phyloP scores from a whole-genome alignment of 2,329 filamentous ascomycete species.

The Talaromyces marneffei region DNA sequence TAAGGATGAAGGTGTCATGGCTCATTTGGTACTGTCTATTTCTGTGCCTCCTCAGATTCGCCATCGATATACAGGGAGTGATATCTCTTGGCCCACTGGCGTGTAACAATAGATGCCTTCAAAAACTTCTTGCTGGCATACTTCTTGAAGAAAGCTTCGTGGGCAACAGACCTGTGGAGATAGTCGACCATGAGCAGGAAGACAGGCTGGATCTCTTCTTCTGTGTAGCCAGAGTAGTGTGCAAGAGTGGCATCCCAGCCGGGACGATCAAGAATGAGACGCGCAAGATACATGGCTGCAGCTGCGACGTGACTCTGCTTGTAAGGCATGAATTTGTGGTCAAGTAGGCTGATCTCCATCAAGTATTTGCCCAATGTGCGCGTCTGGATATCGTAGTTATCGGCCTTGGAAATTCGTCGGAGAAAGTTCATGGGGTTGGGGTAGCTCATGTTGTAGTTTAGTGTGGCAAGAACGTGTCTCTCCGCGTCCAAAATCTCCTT shows the following conservation, averaged over 20 bases:
- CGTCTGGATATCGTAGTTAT: constrained; percentile 98
- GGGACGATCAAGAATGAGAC: constrained; percentile 82
- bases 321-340: constrained; percentile 87
- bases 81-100: constrained; percentile 88
- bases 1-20: constrained; percentile 15
- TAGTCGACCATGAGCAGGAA: constrained; percentile 96
- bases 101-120: constrained; percentile 88
- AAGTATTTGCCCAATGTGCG: constrained; percentile 96
- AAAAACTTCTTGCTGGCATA: constrained; percentile 99
- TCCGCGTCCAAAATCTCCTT: constrained; percentile 96
- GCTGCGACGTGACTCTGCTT: constrained; percentile 87
- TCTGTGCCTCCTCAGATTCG: constrained; percentile 21
- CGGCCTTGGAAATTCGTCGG: constrained; percentile 95
- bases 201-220: constrained; percentile 87
- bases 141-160: constrained; percentile 99
- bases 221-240: constrained; percentile 88
- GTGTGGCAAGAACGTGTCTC: constrained; percentile 80
- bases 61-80: constrained; percentile 34
- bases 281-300: constrained; percentile 89
- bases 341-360: constrained; percentile 91
- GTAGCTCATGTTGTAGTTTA: constrained; percentile 97
- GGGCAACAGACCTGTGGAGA: constrained; percentile 78
- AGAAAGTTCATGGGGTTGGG: constrained; percentile 99
- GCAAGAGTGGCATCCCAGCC: constrained; percentile 85
- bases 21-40: constrained; percentile 6